Base-by-base conservation (phyloP, 352 stramenopile genomes). In the Phytophthora fragariae region DNA sequence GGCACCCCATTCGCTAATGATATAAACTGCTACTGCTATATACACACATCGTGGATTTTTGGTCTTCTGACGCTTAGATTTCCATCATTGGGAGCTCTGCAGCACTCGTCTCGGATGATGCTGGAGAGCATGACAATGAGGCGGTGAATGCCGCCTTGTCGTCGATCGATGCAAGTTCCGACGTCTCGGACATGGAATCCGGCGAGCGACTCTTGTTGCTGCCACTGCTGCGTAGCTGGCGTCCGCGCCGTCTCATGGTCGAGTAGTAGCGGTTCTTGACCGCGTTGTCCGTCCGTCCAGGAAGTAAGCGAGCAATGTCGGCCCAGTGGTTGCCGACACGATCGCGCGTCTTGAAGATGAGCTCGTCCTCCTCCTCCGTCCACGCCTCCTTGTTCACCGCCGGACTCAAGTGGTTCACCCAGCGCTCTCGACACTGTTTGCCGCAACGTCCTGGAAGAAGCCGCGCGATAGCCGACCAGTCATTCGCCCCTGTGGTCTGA, bases 341-440 rank as follows among this genome's bases (percentile, higher is more conserved):
- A 41, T 93, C 85, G 2, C 84, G 81, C 17, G 85, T 92, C 50
- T 80, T 78, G 61, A 95, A 94, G 59, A 97, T 94, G 53, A 94
- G 75, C 56, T 92, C 82, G 82, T 99, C 96, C 72, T 99, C 97
- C 54, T 98, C 84, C 55, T 91, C 77, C 0, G 85, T 98, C 95
- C 96, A 99, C 5, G 95, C 91, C 49, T 98, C 89, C 64, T 99
- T 99, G 76, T 89, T 96, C 62, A 99, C 97, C 24, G 92, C 84
- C 2, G 97, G 97, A 61, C 94, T 98, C 41, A 99, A 77, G 76
- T 99, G 97, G 80, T 99, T 99, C 68, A 98, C 91, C 97, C 97
- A 99, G 17, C 97, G 91, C 76, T 99, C 97, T 5, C 97, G 85
- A 77, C 97, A 99, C 76, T 99, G 97, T 71, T 99, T 99, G 17